Evolutionary conservation across 1,139 yeast genomes (phyloP), one percentile per base, ranked within the genome.

Genomic region (Trichomonascaceae sp.): DNA sequence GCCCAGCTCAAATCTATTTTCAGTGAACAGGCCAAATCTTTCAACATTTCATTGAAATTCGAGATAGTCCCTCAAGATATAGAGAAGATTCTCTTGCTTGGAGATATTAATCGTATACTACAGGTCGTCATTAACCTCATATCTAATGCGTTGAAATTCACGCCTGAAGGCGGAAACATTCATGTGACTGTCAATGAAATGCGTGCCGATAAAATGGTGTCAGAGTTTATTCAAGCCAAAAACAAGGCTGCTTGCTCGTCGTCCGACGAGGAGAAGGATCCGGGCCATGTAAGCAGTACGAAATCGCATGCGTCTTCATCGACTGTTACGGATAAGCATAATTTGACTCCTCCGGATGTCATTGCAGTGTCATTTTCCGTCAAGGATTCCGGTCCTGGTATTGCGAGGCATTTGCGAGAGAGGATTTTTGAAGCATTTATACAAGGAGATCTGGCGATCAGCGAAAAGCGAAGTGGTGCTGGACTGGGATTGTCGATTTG

Each of bases 71-170:
- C 66, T 7, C 59, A 57, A 13, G 60, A 63, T 10, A 60, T 71
- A 41, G 55, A 60, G 10, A 57, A 60, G 5, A 76, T 86, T 72
- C 80, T 88, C 2, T 70, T 90, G 6, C 81, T 77, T 69, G 98
- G 97, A 3, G 99, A 93, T 69, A 83, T 95, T n/a, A 91, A 91
- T 69, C 77, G 98, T 66, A 87, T 93, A 50, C 82, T 90, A 55
- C 99, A 93, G 69, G 85, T 93, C 55, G 85, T 90, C 2, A 91
- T 93, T 90, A 93, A 93, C 63, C 74, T 93, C 57, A 95, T 91
- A 6, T 87, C 96, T 22, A 91, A 89, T 69, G 85, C 96, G 1
- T 74, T 93, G 60, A 93, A 93, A 66, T 93, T 93, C 63, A 91
- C 98, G 0, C 96, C 96, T 0, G 85, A 84, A 18, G 89, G 88